phyloP scores from a whole-genome alignment of 306 rosid species.

The Acacia acuminata region DNA sequence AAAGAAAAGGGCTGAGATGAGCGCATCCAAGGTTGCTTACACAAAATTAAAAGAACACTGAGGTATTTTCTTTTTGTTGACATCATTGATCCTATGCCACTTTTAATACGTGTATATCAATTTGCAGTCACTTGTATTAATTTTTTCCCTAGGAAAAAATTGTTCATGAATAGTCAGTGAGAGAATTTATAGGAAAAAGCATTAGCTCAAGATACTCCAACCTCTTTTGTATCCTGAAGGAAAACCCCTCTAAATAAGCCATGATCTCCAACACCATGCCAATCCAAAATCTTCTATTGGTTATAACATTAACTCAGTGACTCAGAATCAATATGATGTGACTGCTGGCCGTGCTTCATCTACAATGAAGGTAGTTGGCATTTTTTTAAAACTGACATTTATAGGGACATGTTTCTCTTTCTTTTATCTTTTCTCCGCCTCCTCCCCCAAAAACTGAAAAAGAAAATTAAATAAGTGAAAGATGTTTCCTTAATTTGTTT shows the following conservation, averaged over 20 bases:
- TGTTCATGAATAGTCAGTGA: background rate
- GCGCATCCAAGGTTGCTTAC: slow-evolving; percentile 81
- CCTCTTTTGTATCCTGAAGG: no score
- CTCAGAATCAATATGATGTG: slow-evolving; percentile 1
- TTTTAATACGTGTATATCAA: slow-evolving; percentile 7
- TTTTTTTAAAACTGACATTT: slow-evolving; percentile 2
- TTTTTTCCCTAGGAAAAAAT: background rate
- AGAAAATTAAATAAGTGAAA: slow-evolving; percentile 12
- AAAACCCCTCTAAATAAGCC: background rate
- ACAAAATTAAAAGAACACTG: slow-evolving; percentile 49
- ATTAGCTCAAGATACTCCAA: background rate
- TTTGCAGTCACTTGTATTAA: background rate
- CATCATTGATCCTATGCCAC: background rate
- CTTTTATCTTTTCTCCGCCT: background rate
- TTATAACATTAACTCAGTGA: slow-evolving; percentile 4
- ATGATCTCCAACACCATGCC: slow-evolving; percentile 29
- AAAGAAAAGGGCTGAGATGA: slow-evolving; percentile 78
- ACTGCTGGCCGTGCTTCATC: slow-evolving; percentile 85
- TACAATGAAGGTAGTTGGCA: slow-evolving; percentile 76
- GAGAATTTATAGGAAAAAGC: background rate
- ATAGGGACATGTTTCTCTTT: slow-evolving; percentile 19
- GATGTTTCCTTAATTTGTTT: slow-evolving; percentile 13
- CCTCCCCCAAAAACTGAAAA: background rate
- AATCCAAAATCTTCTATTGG: slow-evolving; percentile 7
- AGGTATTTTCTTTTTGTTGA: slow-evolving; percentile 33